Conservation (phyloP, 164 flowering plant species). For the Magnolia changhungtana region DNA sequence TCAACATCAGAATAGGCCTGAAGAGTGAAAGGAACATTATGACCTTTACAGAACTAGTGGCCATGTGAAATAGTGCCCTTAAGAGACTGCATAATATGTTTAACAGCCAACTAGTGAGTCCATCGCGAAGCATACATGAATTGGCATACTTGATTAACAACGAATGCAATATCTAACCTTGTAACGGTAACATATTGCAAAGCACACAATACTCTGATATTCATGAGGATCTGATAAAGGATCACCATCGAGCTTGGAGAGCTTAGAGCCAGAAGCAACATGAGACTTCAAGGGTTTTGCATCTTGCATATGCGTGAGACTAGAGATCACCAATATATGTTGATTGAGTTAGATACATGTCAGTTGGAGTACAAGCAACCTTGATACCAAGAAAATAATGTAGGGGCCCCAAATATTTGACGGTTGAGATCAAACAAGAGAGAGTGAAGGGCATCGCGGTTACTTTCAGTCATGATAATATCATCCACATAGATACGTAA, state of each 20-base stretch:
- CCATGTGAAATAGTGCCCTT: not conserved
- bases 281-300: not conserved
- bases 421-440: not conserved
- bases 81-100: not conserved
- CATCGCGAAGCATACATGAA: not conserved
- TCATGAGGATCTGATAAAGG: not conserved
- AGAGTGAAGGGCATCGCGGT: not conserved
- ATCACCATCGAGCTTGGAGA: not conserved
- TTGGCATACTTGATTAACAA: not conserved
- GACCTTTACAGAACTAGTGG: not conserved
- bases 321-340: not conserved
- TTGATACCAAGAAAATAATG: constrained; percentile 6
- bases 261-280: not conserved
- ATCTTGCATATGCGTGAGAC: not conserved
- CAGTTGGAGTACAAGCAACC: not conserved
- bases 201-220: not conserved
- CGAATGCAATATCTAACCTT: not conserved
- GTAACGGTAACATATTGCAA: not conserved
- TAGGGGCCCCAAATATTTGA: not conserved
- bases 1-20: not conserved
- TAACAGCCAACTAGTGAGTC: not conserved
- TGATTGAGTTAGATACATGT: not conserved
- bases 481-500: not conserved
- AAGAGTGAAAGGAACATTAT: not conserved
- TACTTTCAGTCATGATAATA: not conserved